Conservation (phyloP, 352 stramenopile genomes). For the Heterotrichella gracilis region DNA sequence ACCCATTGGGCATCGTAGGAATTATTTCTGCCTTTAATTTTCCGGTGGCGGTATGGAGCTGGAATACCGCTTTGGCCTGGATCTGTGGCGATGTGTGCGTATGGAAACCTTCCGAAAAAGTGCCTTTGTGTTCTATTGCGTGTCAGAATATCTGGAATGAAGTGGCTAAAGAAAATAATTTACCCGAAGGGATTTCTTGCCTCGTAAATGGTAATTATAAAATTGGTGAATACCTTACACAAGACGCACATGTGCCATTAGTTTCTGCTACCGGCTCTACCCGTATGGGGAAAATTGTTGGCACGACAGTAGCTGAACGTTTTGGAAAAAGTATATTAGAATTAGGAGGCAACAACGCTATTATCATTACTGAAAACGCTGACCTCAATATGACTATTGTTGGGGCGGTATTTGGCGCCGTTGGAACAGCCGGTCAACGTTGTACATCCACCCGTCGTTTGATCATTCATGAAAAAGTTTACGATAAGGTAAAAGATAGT, state of each 20-base stretch:
- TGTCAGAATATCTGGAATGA: conserved; percentile 52
- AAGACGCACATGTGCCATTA: conserved; percentile 44
- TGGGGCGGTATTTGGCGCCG: conserved; percentile 42
- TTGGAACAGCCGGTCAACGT: conserved; percentile 51
- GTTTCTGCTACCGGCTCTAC: conserved; percentile 57
- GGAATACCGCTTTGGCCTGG: conserved; percentile 49
- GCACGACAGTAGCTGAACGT: conserved; percentile 38
- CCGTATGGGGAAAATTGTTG: conserved; percentile 42
- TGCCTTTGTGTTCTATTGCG: conserved; percentile 44
- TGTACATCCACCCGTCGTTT: conserved; percentile 55
- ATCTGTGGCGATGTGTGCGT: conserved; percentile 55
- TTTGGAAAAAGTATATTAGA: conserved; percentile 59
- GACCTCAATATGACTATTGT: conserved; percentile 51
- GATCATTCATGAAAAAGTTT: conserved; percentile 49
- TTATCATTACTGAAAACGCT: conserved; percentile 54
- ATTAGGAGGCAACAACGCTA: conserved; percentile 56
- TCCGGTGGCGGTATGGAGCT: conserved; percentile 37
- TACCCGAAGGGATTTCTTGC: conserved; percentile 24
- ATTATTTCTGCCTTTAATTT: conserved; percentile 74
- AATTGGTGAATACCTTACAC: conserved; percentile 40
- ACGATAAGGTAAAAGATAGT: conserved; percentile 45
- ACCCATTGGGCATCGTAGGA: conserved; percentile 50
- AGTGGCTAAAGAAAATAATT: conserved; percentile 42
- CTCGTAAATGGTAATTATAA: conserved; percentile 24
- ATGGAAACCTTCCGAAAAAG: conserved; percentile 44